Evolutionary conservation across 495 filamentous ascomycete species (phyloP).

Genomic region (Penicillium macrosclerotiorum): DNA sequence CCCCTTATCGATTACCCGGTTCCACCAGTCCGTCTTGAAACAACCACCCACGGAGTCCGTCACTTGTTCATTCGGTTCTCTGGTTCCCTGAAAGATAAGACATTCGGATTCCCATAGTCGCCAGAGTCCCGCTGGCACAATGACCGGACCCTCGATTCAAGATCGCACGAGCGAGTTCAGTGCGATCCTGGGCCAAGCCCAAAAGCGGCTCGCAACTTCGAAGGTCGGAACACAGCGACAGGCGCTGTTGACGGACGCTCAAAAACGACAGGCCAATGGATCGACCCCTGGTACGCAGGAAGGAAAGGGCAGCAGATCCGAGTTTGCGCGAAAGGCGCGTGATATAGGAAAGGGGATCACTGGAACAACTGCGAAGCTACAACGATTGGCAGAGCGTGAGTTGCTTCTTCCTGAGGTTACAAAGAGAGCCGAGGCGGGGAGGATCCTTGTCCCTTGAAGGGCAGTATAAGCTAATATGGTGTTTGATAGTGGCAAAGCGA

Average conservation of each 20-base stretch:
- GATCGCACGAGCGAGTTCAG: slow-evolving; percentile 95
- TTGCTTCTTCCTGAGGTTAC: slow-evolving; percentile 9
- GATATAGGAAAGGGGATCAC: slow-evolving; percentile 90
- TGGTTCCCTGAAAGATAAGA: no score
- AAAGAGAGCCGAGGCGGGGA: not conserved
- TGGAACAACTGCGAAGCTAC: slow-evolving; percentile 88
- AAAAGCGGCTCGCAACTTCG: slow-evolving; percentile 64
- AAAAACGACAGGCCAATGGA: slow-evolving; percentile 69
- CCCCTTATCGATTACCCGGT: slow-evolving; percentile 20
- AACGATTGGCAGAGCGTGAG: slow-evolving; percentile 83
- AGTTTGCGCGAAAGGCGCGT: slow-evolving; percentile 86
- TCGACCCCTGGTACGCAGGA: slow-evolving; percentile 45
- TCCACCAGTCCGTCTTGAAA: not conserved
- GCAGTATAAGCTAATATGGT: not conserved
- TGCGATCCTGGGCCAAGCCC: slow-evolving; percentile 79
- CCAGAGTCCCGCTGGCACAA: slow-evolving; percentile 23
- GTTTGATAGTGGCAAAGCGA: slow-evolving; percentile 76
- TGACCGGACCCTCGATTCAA: slow-evolving; percentile 77
- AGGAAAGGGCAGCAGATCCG: slow-evolving; percentile 54
- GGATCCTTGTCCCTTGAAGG: no score
- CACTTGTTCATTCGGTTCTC: no score
- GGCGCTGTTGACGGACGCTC: slow-evolving; percentile 72
- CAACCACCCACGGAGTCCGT: no score
- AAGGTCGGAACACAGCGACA: slow-evolving; percentile 76
- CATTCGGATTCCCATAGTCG: not conserved